Percentiles rank a stretch among this genome's conserved stretches.
These are phyloP conservation scores for Microbotryomycetes sp. DNA, from an alignment of 1,284 basidiomycete genomes.

Conservation along the genomic window DNA sequence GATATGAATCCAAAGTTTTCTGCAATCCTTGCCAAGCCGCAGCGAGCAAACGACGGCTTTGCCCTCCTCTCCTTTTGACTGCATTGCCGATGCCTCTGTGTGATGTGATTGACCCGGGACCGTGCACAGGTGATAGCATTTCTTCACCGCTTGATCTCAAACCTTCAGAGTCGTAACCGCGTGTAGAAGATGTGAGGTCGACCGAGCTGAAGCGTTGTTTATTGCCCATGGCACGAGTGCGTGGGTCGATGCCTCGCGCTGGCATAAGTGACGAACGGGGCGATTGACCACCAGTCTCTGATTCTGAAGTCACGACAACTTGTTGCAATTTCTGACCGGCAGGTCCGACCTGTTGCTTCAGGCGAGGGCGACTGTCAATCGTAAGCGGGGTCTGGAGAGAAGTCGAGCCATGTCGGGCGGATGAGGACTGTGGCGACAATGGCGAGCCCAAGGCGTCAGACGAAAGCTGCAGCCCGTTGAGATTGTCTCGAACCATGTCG, in stretches of 20 bases:
- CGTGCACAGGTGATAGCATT: background rate
- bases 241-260: too few species aligned
- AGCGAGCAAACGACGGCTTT: background rate
- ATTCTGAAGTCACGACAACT: too few species aligned
- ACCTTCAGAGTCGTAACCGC: slow-evolving; percentile 5
- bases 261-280: background rate
- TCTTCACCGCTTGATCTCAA: background rate
- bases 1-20: slow-evolving; percentile 1
- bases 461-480: background rate
- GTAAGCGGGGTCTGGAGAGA: too few species aligned
- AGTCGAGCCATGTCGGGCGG: too few species aligned
- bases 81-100: background rate
- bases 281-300: background rate
- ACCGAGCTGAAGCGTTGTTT: slow-evolving; percentile 2
- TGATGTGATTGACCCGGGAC: background rate
- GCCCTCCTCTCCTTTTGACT: background rate
- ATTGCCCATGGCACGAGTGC: too few species aligned
- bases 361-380: too few species aligned
- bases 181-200: background rate
- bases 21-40: slow-evolving; percentile 10
- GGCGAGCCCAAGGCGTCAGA: too few species aligned
- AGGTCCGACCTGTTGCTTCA: too few species aligned
- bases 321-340: too few species aligned
- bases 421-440: too few species aligned
- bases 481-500: too few species aligned